Evolutionary conservation across 805 yeast genomes (phyloP).

Genomic region (Candida sonorensis): DNA sequence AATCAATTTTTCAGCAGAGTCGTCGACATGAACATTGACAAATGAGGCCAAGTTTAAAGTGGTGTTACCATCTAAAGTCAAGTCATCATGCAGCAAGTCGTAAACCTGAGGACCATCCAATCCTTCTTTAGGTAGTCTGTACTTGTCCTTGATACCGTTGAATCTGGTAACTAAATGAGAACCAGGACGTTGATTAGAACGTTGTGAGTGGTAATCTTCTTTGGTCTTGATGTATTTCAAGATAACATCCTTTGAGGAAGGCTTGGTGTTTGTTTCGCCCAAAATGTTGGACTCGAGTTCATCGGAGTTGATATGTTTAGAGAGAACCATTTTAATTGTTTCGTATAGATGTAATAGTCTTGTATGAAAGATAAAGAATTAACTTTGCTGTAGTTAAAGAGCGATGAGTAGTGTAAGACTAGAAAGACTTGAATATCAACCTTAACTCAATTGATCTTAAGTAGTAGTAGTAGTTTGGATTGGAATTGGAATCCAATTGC

Average conservation of each 20-base stretch:
- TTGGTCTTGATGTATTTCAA: slow-evolving; percentile 15
- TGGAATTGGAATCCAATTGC: too few relatives aligned
- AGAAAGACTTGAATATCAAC: too few relatives aligned
- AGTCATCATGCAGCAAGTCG: slow-evolving; percentile 61
- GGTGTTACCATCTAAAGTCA: slow-evolving; percentile 79
- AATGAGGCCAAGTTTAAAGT: slow-evolving; percentile 81
- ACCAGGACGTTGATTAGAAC: slow-evolving; percentile 5
- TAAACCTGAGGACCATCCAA: slow-evolving; percentile 47
- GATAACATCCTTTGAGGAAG: slow-evolving; percentile 7
- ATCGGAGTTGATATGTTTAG: slow-evolving; percentile 40
- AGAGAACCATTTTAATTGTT: slow-evolving; percentile 32
- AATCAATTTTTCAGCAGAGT: slow-evolving; percentile 46
- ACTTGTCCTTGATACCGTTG: slow-evolving; percentile 42
- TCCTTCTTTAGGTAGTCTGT: slow-evolving; percentile 53
- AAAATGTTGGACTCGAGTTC: slow-evolving; percentile 31
- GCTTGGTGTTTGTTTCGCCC: slow-evolving; percentile 2
- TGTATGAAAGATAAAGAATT: too few relatives aligned
- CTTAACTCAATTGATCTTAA: too few relatives aligned
- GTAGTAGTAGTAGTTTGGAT: too few relatives aligned
- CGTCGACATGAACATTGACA: slow-evolving; percentile 68
- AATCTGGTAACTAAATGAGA: slow-evolving; percentile 21
- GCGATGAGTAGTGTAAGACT: too few relatives aligned
- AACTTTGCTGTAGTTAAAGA: too few relatives aligned
- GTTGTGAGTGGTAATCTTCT: slow-evolving; percentile 10
- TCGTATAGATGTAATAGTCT: too few relatives aligned